Conservation (phyloP, 805 yeast species). For the Saturnispora gosingensis region DNA sequence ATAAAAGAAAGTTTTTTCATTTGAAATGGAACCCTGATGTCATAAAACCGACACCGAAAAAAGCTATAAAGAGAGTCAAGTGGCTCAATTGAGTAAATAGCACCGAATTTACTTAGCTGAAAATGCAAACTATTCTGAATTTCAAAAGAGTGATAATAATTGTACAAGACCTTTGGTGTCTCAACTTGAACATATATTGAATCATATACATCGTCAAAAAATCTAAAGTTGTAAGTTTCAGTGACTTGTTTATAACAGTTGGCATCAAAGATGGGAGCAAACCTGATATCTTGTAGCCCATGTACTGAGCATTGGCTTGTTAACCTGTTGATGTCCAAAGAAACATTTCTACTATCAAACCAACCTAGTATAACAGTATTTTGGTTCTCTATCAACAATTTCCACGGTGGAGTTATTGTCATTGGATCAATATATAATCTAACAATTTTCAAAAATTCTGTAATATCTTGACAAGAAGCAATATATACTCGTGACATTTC, state of each 20-base stretch:
- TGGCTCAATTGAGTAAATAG: conserved; percentile 10
- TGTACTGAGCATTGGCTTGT: conserved; percentile 8
- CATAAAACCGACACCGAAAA: conserved; percentile 27
- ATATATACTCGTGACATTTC: conserved; percentile 8
- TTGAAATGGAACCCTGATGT: conserved; percentile 28
- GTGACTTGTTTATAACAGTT: neutral
- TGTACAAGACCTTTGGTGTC: neutral
- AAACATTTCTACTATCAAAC: conserved; percentile 23
- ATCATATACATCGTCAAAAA: conserved; percentile 19
- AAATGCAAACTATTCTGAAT: conserved; percentile 14
- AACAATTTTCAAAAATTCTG: neutral
- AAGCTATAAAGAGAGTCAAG: conserved; percentile 5
- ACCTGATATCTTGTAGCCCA: conserved; percentile 3
- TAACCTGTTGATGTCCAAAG: conserved; percentile 14
- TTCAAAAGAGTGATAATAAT: neutral
- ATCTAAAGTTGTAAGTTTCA: conserved; percentile 14
- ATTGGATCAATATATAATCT: conserved; percentile 2
- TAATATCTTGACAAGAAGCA: conserved; percentile 1
- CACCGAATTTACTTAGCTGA: conserved; percentile 20
- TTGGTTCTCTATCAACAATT: neutral
- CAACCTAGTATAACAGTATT: conserved; percentile 20
- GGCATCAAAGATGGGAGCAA: conserved; percentile 13
- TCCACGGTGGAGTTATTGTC: conserved; percentile 4
- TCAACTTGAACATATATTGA: conserved; percentile 14
- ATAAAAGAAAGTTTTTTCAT: conserved; percentile 16